Base-by-base conservation (phyloP, 257 asterid genomes). In the Gentiana macrophylla region DNA sequence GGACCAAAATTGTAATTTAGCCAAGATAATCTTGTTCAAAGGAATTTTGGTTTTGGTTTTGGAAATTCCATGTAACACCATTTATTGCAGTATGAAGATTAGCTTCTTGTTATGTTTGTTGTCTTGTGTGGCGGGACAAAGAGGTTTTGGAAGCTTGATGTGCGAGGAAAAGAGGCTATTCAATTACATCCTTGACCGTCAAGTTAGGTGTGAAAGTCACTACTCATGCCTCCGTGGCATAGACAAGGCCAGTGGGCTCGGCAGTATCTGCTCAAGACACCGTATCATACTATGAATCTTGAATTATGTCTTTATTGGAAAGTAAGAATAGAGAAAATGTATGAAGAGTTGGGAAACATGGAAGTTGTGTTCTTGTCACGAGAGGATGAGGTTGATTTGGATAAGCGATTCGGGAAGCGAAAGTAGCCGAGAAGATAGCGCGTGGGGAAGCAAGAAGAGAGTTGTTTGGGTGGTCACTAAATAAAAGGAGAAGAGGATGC, bases 211-310 rank as follows among this genome's bases (percentile, higher is more conserved):
- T 87, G 47, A 87, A 91, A 72, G 94, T 86, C 15, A 80, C 92
- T 32, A 91, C 94, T 55, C 96, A 91, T 59, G 96, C 98, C 74
- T 91, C 8, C 92, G 98, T 13, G 87, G 98, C 84, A 87, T 91
- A 72, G 98, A 87, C 81, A 84, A 79, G 81, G 98, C 94, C 11
- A 95, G 98, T 12, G 98, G 98, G 41, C 70, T 91, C 52, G 98
- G 87, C 45, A 87, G 81, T 87, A 91, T 75, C 61, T 91, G 76
- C 78, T 91, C 59, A 91, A 85, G 83, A 91, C 93, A 15, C 97
- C 97, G 1, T 81, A 87, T 76, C 84, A 77, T 50, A 86, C 84
- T 77, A 91, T 91, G 93, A 90, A 83, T 74, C 80, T 95, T 3
- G 97, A 91, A 70, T 67, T 77, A 64, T 95, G 98, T 52, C 81